A percentile compares a stretch with the other conserved stretches of the same genome.
phyloP scores from a whole-genome alignment of 768 basidiomycete species.

The Tephrocybe sp. region DNA sequence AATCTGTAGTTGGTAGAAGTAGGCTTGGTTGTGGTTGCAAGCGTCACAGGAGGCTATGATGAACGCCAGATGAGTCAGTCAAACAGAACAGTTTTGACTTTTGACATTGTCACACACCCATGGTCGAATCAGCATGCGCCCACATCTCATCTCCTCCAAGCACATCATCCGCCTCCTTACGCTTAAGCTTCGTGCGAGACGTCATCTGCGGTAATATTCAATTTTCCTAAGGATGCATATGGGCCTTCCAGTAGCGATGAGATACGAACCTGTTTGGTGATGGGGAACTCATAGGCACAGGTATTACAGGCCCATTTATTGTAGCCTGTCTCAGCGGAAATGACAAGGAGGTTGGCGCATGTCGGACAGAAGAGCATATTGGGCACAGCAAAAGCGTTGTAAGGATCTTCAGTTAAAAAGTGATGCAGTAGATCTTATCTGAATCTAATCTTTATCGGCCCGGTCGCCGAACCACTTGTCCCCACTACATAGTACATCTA shows the following conservation, averaged over 20 bases:
- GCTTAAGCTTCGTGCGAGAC: constrained; percentile 77
- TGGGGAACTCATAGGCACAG: constrained; percentile 95
- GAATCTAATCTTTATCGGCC: constrained; percentile 11
- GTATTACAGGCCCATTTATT: constrained; percentile 94
- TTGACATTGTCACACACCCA: constrained; percentile 54
- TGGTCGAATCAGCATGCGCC: constrained; percentile 89
- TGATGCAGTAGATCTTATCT: not conserved
- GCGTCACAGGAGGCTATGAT: constrained; percentile 59
- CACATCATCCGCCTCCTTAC: constrained; percentile 96
- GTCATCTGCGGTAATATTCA: constrained; percentile 74
- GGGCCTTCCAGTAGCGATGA: not conserved
- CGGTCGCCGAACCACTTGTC: not conserved
- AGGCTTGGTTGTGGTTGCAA: constrained; percentile 84
- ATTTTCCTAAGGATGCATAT: not conserved
- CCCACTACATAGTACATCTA: too few species aligned
- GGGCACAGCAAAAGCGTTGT: not conserved
- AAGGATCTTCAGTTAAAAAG: not conserved
- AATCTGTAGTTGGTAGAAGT: constrained; percentile 96
- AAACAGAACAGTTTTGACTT: not conserved
- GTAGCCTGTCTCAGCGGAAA: constrained; percentile 74
- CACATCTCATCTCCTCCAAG: constrained; percentile 92
- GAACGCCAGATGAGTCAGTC: not conserved
- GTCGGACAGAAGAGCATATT: constrained; percentile 92
- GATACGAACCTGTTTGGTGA: constrained; percentile 64
- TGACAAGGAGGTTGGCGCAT: constrained; percentile 84